Evolutionary conservation across 352 stramenopile genomes (phyloP).

Genomic region (Phytophthora kernoviae): DNA sequence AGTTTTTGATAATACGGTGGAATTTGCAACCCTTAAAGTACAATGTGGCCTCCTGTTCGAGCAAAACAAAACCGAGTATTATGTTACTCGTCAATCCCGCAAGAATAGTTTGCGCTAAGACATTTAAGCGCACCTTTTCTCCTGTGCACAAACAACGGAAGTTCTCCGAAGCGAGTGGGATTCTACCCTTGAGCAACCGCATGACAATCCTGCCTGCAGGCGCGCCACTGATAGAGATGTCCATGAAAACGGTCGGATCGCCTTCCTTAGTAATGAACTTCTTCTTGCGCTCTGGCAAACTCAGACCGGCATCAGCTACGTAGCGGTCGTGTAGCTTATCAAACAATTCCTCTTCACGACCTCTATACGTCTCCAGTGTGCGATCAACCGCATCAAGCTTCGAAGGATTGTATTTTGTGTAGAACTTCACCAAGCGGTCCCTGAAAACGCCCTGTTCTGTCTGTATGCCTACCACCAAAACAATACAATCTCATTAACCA

Average conservation of each 20-base stretch:
- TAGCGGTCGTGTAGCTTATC: slow-evolving; percentile 74
- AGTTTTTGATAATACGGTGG: slow-evolving; percentile 93
- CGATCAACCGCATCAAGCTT: slow-evolving; percentile 59
- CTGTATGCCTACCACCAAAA: not conserved
- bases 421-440: slow-evolving; percentile 61
- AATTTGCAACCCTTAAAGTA: slow-evolving; percentile 91
- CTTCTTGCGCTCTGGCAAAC: slow-evolving; percentile 51
- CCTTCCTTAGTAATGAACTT: slow-evolving; percentile 50
- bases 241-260: slow-evolving; percentile 95
- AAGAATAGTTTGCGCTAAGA: too few species aligned
- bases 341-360: slow-evolving; percentile 72
- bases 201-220: slow-evolving; percentile 92
- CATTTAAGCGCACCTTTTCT: slow-evolving; percentile 55
- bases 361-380: slow-evolving; percentile 60
- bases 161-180: slow-evolving; percentile 96
- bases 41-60: slow-evolving; percentile 37
- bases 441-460: slow-evolving; percentile 19
- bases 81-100: too few species aligned
- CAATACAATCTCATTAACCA: not conserved
- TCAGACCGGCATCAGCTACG: slow-evolving; percentile 29
- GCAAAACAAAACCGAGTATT: not conserved
- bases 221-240: slow-evolving; percentile 89
- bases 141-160: slow-evolving; percentile 88
- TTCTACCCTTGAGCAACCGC: slow-evolving; percentile 93
- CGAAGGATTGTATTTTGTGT: slow-evolving; percentile 67